Conservation (phyloP, 208 protist species). For the Trypanosoma boissoni region DNA sequence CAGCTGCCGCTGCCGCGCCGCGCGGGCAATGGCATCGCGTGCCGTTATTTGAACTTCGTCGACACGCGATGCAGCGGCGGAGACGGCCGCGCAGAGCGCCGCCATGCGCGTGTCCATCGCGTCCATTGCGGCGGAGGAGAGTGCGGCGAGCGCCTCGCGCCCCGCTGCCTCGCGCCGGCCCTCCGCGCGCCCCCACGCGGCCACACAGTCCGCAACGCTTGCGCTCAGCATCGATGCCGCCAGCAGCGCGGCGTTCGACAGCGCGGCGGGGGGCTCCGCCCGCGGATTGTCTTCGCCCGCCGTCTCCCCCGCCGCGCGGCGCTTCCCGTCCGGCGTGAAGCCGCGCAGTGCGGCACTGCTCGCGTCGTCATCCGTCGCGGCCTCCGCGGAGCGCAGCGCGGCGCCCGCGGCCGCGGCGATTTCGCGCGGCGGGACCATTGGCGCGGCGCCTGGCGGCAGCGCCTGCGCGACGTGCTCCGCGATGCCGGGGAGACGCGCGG, state of each 20-base stretch:
- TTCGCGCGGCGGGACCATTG: background rate
- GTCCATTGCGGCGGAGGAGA: background rate
- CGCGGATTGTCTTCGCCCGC: too few relatives aligned
- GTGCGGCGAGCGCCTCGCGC: constrained; percentile 5
- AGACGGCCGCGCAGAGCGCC: too few relatives aligned
- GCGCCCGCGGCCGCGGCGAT: background rate
- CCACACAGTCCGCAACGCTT: constrained; percentile 12
- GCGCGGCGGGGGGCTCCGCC: too few relatives aligned
- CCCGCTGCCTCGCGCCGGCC: background rate
- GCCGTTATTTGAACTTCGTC: too few relatives aligned
- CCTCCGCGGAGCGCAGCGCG: background rate
- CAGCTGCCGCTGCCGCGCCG: too few relatives aligned
- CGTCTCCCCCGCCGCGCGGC: too few relatives aligned
- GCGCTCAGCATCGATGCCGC: constrained; percentile 16
- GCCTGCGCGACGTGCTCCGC: background rate
- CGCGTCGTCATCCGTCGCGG: background rate
- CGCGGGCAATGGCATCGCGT: too few relatives aligned
- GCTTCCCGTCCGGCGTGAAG: too few relatives aligned
- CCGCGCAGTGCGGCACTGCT: background rate
- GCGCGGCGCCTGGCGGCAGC: background rate
- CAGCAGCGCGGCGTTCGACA: constrained; percentile 22
- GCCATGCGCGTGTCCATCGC: too few relatives aligned
- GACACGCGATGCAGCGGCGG: too few relatives aligned
- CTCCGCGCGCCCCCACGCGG: background rate
- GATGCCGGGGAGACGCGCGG: background rate